Conservation (phyloP, 805 yeast species). For the Barnettozyma vustinii region DNA sequence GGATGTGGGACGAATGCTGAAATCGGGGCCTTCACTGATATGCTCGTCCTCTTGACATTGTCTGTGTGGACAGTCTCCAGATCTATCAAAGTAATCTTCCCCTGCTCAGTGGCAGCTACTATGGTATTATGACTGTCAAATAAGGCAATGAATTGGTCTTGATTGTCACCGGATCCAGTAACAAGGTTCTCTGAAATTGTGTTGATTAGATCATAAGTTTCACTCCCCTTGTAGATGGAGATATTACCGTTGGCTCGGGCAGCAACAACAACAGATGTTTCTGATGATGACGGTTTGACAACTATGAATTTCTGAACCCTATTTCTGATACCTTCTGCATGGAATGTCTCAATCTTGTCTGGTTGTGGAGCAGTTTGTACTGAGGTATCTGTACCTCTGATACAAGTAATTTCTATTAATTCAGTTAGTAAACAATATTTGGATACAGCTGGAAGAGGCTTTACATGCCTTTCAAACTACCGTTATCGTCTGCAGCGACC, state of each 20-base stretch:
- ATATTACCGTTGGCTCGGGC: slow-evolving; percentile 44
- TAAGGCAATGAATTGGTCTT: slow-evolving; percentile 36
- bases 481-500: slow-evolving; percentile 62
- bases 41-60: slow-evolving; percentile 14
- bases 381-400: slow-evolving; percentile 76
- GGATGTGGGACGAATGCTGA: slow-evolving; percentile 46
- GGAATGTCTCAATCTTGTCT: slow-evolving; percentile 40
- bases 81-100: slow-evolving; percentile 28
- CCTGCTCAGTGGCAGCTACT: slow-evolving; percentile 32
- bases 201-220: slow-evolving; percentile 22
- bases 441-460: background rate
- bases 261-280: slow-evolving; percentile 31
- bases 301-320: slow-evolving; percentile 36
- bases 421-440: slow-evolving; percentile 1
- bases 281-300: slow-evolving; percentile 27
- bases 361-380: slow-evolving; percentile 63
- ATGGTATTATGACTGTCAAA: slow-evolving; percentile 24
- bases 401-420: slow-evolving; percentile 46
- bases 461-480: slow-evolving; percentile 42
- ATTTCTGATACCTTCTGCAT: slow-evolving; percentile 34
- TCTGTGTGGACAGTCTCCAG: slow-evolving; percentile 12
- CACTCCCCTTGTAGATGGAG: slow-evolving; percentile 32
- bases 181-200: slow-evolving; percentile 13
- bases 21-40: slow-evolving; percentile 41
- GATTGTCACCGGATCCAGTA: slow-evolving; percentile 9